Conservation (phyloP, 345 rosid species). For the Aegle marmelos region DNA sequence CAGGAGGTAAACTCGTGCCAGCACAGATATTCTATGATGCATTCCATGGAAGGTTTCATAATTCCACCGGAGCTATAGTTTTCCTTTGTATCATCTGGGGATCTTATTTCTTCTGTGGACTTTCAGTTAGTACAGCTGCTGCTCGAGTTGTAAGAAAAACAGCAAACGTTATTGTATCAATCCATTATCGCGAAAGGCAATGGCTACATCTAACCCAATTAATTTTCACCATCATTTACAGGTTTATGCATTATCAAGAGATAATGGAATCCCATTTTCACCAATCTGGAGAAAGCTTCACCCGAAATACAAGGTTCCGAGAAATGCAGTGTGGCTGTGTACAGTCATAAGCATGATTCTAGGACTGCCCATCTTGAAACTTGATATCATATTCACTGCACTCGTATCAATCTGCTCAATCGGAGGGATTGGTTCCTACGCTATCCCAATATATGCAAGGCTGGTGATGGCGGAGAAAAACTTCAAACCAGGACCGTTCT, state of each 20-base stretch:
- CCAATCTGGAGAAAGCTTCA: conserved; percentile 50
- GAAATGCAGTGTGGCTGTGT: conserved; percentile 63
- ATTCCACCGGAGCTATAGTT: conserved; percentile 47
- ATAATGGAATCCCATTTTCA: conserved; percentile 51
- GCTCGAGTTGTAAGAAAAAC: conserved; percentile 49
- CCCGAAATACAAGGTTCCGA: conserved; percentile 55
- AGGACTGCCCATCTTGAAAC: conserved; percentile 53
- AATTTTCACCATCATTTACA: background rate
- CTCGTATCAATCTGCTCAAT: conserved; percentile 56
- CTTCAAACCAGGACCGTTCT: conserved; percentile 60
- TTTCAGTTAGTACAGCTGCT: conserved; percentile 59
- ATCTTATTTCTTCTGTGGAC: conserved; percentile 69
- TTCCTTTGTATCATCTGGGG: conserved; percentile 58
- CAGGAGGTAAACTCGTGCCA: conserved; percentile 49
- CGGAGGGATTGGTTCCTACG: conserved; percentile 67
- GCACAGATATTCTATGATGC: conserved; percentile 67
- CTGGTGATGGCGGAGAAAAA: conserved; percentile 56
- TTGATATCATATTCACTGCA: conserved; percentile 54
- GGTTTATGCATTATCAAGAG: conserved; percentile 63
- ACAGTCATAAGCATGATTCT: conserved; percentile 51
- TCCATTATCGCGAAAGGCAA: background rate
- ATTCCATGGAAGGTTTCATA: conserved; percentile 58
- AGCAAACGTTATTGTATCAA: background rate
- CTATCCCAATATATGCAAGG: conserved; percentile 56
- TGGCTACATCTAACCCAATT: background rate